Evolutionary conservation across 2,329 filamentous ascomycete species (phyloP).

Genomic region (Scortechinia acanthostroma): DNA sequence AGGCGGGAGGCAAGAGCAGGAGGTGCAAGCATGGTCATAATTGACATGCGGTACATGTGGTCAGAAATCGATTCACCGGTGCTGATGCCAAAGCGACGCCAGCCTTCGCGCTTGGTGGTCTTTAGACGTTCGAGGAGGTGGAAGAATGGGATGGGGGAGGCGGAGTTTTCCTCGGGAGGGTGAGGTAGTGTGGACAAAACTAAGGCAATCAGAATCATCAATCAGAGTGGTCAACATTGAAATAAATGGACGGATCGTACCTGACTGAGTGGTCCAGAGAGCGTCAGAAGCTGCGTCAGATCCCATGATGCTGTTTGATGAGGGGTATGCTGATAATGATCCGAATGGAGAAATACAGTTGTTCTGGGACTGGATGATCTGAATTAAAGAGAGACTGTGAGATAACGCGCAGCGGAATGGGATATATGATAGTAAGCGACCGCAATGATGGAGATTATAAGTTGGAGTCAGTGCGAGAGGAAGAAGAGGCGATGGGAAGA

Average conservation of each 20-base stretch:
- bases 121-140: slow-evolving; percentile 90
- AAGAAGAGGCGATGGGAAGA: no score
- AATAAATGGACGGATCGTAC: neutral
- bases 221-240: neutral
- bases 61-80: slow-evolving; percentile 87
- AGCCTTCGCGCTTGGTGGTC: slow-evolving; percentile 92
- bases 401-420: no score
- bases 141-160: slow-evolving; percentile 83
- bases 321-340: no score
- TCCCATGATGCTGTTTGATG: neutral
- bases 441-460: no score
- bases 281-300: neutral
- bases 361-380: no score
- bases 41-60: slow-evolving; percentile 99
- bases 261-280: neutral
- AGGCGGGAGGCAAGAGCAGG: slow-evolving; percentile 63
- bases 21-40: slow-evolving; percentile 89
- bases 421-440: no score
- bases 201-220: neutral
- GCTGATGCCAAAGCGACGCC: slow-evolving; percentile 77
- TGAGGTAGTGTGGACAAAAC: neutral
- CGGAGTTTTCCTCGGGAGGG: slow-evolving; percentile 48
- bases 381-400: no score
- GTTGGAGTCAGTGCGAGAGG: no score
- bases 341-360: no score